Evolutionary conservation across 2,329 filamentous ascomycete species (phyloP), one percentile per base, ranked within the genome.

Genomic region (Colletotrichum sp.): DNA sequence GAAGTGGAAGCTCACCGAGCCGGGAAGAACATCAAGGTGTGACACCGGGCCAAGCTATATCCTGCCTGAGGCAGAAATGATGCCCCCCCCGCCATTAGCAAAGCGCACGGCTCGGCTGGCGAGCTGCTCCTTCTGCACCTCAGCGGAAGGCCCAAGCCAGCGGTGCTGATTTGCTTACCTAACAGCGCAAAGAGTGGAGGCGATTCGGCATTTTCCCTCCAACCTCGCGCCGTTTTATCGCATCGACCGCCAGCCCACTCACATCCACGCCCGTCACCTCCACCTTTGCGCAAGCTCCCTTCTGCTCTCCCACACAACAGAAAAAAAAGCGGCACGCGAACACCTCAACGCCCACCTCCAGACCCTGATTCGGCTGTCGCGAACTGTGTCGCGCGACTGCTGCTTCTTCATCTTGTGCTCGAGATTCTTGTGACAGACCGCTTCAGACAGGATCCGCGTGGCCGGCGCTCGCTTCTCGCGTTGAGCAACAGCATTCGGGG

Each of bases 281-380:
- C 74, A 76, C 74, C 74, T 76, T 74, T 76, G 74, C 74, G 74
- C 74, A 69, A 76, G 74, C 74, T 76, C 48, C 64, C 74, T 76
- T 68, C 39, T 18, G 34, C 74, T 65, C 59, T 36, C 34, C 59
- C 70, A 66, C 74, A 69, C 70, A 55, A 24, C 57, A 60, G 28
- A 64, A 62, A 24, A 22, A 76, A 75, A 76, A 69, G 71, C 64
- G 59, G 28, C 74, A 76, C 70, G 71, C 74, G 71, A 76, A 68
- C 28, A 68, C 44, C 39, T 52, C 64, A 44, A 12, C 57, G 26
- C 10, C 62, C 26, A 55, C 63, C 6, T 34, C 26, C 69, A 26
- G n/a, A 63, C 63, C 7, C 44, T 68, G 57, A 57, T 52, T n/a
- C 60, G 44, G 32, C 28, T 69, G 74, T 69, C 57, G 70, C 71